Percentiles rank a stretch among this genome's conserved stretches.
Evolutionary conservation across 176 grass and related monocot genomes (phyloP).

Genomic region (Cymbopogon citratus): DNA sequence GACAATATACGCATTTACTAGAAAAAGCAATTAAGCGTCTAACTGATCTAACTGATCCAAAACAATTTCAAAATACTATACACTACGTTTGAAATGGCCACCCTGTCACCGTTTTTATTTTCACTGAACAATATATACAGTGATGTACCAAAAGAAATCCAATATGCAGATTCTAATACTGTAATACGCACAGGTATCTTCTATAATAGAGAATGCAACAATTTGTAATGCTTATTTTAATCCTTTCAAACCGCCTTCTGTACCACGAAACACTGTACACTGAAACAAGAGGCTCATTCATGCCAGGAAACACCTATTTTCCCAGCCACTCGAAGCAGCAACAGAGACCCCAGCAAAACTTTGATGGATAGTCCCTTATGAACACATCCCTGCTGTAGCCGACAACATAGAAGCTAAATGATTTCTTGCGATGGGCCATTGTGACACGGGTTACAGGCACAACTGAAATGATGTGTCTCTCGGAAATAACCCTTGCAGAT

Average conservation of each 20-base stretch:
- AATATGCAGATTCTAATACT: neutral
- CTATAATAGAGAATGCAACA: neutral
- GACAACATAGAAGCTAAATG: conserved; percentile 77
- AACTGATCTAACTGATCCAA: neutral
- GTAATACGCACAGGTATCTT: neutral
- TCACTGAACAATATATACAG: neutral
- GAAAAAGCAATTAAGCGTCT: no score
- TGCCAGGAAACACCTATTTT: conserved; percentile 17
- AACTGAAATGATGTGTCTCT: conserved; percentile 76
- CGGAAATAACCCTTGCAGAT: conserved; percentile 62
- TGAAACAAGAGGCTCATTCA: no score
- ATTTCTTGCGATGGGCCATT: conserved; percentile 50
- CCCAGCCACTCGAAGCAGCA: conserved; percentile 79
- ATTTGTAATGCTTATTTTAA: neutral
- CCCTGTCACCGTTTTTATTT: neutral
- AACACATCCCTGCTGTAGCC: conserved; percentile 69
- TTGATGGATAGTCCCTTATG: conserved; percentile 75
- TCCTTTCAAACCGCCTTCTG: neutral
- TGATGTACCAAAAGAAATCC: neutral
- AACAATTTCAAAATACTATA: neutral
- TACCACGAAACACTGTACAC: neutral
- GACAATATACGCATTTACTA: no score
- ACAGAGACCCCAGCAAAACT: conserved; percentile 80
- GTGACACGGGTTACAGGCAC: conserved; percentile 79
- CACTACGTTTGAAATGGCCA: neutral